Base-by-base conservation (phyloP, 176 grass and related monocot genomes). In the Calamus simplicifolius region DNA sequence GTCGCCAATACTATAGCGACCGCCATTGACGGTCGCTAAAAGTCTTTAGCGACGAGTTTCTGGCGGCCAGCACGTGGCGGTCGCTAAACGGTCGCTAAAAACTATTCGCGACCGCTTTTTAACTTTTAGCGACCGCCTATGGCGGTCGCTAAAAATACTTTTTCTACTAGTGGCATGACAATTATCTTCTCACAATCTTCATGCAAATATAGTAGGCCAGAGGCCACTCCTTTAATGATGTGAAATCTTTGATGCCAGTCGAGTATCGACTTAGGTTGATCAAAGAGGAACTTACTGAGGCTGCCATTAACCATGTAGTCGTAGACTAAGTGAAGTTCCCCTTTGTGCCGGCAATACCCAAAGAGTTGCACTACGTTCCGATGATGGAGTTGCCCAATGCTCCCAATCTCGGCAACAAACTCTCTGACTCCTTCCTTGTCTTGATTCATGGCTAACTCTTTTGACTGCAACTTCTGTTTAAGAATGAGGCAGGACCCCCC, bases 351-450 rank as follows among this genome's bases (percentile, higher is more conserved):
- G 69, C 69, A 73, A 25, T 79, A 79, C 49, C 77, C 69, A 12
- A 67, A 49, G 43, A 79, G 25, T 43, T 54, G 76, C 4, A 79
- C 68, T 1, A 79, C 55, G 28, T 79, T 77, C 5, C 66, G 51
- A 28, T 77, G 66, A 8, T 56, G 56, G 15, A 76, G 73, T 1
- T 27, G 73, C 5, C 63, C 63, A 0, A 68, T 35, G 73, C 73
- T 76, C 0, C 61, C 73, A 1, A 56, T 43, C 57, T 69, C 57
- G 0, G 25, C 58, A 14, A 74, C 48, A 19, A 81, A 81, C 61
- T 76, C 79, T 55, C 49, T 71, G 23, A 81, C 71, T 17, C 79
- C 79, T 84, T n/a, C n/a, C n/a, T 15, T 81, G 79, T 50, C 35
- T 61, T 23, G 79, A 81, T 13, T 71, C 79, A 50, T 71, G 72